Conservation (phyloP, 192 early-diverging fungal genomes). For the Coemansia sp. region DNA sequence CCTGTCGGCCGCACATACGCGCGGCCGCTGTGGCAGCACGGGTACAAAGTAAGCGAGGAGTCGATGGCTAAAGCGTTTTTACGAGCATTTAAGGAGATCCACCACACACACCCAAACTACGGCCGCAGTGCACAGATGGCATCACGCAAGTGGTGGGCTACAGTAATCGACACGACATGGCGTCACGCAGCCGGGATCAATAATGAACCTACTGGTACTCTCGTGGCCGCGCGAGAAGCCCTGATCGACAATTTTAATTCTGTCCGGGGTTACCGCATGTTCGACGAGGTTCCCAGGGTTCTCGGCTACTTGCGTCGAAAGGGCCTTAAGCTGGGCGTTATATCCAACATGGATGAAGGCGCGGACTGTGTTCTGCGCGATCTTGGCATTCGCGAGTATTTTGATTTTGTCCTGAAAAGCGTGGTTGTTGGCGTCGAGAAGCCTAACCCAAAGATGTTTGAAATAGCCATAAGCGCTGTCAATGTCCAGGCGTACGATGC, state of each 20-base stretch:
- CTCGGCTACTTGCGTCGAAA: constrained; percentile 51
- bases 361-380: constrained; percentile 38
- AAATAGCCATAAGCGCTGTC: constrained; percentile 51
- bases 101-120: constrained; percentile 58
- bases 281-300: constrained; percentile 54
- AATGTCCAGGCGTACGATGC: constrained; percentile 44
- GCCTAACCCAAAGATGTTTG: constrained; percentile 58
- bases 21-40: constrained; percentile 39
- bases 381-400: constrained; percentile 54
- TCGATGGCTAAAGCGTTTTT: constrained; percentile 38
- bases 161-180: constrained; percentile 59
- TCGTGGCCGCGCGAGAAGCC: constrained; percentile 15
- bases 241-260: constrained; percentile 58
- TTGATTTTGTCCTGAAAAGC: constrained; percentile 65
- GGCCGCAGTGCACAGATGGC: constrained; percentile 49
- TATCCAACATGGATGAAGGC: constrained; percentile 67
- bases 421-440: constrained; percentile 60
- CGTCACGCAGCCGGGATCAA: constrained; percentile 24
- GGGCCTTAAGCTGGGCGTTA: constrained; percentile 59
- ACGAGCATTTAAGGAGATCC: constrained; percentile 46
- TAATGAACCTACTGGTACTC: neutral
- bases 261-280: constrained; percentile 59
- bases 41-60: constrained; percentile 41
- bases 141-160: constrained; percentile 60
- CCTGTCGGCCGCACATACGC: constrained; percentile 33